Evolutionary conservation across 495 filamentous ascomycete species (phyloP).

Genomic region (Bacidia rubella): DNA sequence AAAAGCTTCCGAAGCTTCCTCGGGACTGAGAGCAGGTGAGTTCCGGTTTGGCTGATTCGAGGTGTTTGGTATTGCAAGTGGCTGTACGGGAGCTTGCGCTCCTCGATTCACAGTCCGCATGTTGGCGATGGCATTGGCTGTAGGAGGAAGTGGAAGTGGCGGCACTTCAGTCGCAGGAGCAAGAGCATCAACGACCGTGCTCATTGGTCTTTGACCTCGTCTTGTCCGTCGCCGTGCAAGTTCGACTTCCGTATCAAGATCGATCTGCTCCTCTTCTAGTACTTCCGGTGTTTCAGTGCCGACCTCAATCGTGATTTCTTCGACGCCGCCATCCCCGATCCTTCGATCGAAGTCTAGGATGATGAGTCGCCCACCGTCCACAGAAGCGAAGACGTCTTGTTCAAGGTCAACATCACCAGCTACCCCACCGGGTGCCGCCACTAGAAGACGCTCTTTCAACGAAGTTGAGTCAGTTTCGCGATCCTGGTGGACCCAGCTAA

Average conservation of each 20-base stretch:
- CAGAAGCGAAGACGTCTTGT: conserved; percentile 58
- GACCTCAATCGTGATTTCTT: conserved; percentile 57
- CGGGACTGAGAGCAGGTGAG: conserved; percentile 12
- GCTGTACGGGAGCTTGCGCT: not conserved
- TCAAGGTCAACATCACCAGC: conserved; percentile 42
- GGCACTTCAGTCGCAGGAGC: conserved; percentile 12
- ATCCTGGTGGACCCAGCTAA: conserved; percentile 48
- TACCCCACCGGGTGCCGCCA: conserved; percentile 62
- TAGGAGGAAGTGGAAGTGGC: conserved; percentile 10
- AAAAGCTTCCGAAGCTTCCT: conserved; percentile 24
- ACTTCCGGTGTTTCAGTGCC: conserved; percentile 55
- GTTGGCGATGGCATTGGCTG: conserved; percentile 15
- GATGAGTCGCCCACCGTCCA: conserved; percentile 71
- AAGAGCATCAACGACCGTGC: conserved; percentile 12
- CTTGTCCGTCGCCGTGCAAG: conserved; percentile 60
- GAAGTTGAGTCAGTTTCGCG: conserved; percentile 18
- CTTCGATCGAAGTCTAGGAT: conserved; percentile 63
- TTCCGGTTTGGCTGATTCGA: not conserved
- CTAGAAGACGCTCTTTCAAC: conserved; percentile 48
- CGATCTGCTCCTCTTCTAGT: conserved; percentile 49
- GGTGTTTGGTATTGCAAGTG: not conserved
- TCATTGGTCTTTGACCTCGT: conserved; percentile 8
- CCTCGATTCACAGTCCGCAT: not conserved
- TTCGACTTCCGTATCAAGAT: conserved; percentile 64
- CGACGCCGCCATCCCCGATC: conserved; percentile 36